Percentiles rank a stretch among this genome's conserved stretches.
Conservation (phyloP, 768 basidiomycete genomes). For the Phanerodontia chrysosporium region DNA sequence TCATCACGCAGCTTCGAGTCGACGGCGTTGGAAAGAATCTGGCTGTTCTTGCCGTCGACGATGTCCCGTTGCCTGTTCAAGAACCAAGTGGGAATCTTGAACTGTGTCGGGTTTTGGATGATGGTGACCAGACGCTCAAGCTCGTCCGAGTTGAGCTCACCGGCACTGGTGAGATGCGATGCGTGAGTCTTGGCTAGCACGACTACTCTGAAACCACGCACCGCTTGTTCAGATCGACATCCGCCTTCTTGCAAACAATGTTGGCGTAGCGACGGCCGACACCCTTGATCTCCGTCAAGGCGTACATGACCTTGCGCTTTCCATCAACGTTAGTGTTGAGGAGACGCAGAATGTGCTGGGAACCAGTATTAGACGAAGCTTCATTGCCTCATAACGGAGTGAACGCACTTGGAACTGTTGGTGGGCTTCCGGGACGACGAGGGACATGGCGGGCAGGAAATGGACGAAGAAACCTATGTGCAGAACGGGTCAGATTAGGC, state of each 20-base stretch:
- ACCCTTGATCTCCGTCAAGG: slow-evolving; percentile 99
- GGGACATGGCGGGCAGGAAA: slow-evolving; percentile 67
- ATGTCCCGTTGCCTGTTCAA: slow-evolving; percentile 99
- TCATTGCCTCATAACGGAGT: neutral
- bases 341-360: slow-evolving; percentile 96
- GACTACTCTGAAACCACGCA: slow-evolving; percentile 37
- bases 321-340: slow-evolving; percentile 99
- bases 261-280: slow-evolving; percentile 98
- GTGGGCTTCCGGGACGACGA: slow-evolving; percentile 93
- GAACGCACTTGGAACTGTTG: slow-evolving; percentile 85
- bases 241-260: slow-evolving; percentile 99
- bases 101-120: slow-evolving; percentile 98
- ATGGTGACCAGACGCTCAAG: slow-evolving; percentile 98
- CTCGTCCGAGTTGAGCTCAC: slow-evolving; percentile 99
- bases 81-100: slow-evolving; percentile 99
- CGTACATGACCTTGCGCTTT: slow-evolving; percentile 99
- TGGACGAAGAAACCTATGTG: neutral
- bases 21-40: slow-evolving; percentile 93
- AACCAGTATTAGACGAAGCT: slow-evolving; percentile 3
- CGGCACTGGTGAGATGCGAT: slow-evolving; percentile 59
- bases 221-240: slow-evolving; percentile 99
- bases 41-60: slow-evolving; percentile 93
- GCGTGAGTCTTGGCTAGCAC: neutral
- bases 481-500: neutral
- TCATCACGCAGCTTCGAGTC: slow-evolving; percentile 99